These are phyloP conservation scores for Schizochytrium sp. DNA, from an alignment of 108 stramenopile genomes.

Conservation along the genomic window DNA sequence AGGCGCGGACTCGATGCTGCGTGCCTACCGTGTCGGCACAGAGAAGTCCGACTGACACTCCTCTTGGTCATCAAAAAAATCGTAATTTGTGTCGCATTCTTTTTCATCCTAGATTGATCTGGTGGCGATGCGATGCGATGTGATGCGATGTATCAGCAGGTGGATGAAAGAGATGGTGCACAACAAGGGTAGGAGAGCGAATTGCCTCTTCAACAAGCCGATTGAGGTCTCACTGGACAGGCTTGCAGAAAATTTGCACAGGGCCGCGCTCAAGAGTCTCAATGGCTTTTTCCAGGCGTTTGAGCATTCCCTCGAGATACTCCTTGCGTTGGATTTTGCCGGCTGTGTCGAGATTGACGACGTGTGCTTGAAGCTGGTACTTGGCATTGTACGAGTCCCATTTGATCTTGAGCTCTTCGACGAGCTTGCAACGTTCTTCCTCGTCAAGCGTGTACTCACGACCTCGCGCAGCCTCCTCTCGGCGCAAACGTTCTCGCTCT, in stretches of 20 bases:
- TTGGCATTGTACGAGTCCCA: constrained; percentile 67
- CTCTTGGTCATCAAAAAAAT: too few species aligned
- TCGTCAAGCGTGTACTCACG: constrained; percentile 46
- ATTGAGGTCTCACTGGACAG: neutral
- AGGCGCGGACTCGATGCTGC: neutral
- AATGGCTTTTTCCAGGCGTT: neutral
- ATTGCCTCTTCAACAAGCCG: too few species aligned
- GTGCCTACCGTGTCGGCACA: neutral
- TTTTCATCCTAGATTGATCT: too few species aligned
- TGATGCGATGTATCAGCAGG: too few species aligned
- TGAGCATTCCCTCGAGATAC: neutral
- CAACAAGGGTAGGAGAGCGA: too few species aligned
- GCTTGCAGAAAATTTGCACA: neutral
- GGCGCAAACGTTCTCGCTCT: constrained; percentile 42
- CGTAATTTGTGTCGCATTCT: too few species aligned
- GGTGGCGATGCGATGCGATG: too few species aligned
- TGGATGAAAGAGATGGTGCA: too few species aligned
- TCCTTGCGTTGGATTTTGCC: constrained; percentile 44
- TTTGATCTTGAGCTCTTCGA: constrained; percentile 58
- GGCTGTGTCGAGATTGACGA: constrained; percentile 50
- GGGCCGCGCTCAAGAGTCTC: neutral
- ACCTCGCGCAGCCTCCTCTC: constrained; percentile 20
- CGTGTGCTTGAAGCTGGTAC: constrained; percentile 63
- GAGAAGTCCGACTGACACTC: too few species aligned
- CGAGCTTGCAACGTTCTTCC: constrained; percentile 48